Base-by-base conservation (phyloP, 495 filamentous ascomycete genomes). In the Articulospora tetracladia region DNA sequence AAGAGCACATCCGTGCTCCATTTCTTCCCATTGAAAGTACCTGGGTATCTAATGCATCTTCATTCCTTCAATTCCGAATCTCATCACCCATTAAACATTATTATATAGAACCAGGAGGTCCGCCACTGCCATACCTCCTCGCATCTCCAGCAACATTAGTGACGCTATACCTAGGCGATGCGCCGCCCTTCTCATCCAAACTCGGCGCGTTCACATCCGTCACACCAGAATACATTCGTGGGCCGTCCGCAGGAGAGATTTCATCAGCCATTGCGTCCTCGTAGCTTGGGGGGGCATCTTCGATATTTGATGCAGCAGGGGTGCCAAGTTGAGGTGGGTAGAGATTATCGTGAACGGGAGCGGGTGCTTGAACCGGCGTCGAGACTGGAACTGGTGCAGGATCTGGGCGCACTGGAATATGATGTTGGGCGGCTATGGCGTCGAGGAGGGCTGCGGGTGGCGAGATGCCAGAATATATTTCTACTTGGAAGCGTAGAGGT, bases 401-500 rank as follows among this genome's bases (percentile, higher is more conserved):
- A 8, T 20, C 7, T 6, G 44, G 47, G 17, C 47, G 48, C 20
- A 24, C 17, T 51, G 13, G 61, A 47, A 22, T 51, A 48, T 61
- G 58, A 48, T 53, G 52, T 23, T 27, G 55, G 48, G 56, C 70
- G 23, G 76, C 72, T 72, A 90, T 85, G 27, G 86, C 84, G 57
- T 89, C 82, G 55, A 96, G 70, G 13, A 97, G 85, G 32, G 85
- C 85, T 39, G 79, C 72, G 2, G 92, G 92, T 0, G 93, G 93
- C n/a, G 79, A 74, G 46, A 97, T 92, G 68, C 94, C 94, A n/a
- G 92, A 96, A 72, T 82, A 96, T 49, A 98, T 83, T 47, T 90
- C 76, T 60, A 94, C 79, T 61, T 86, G 86, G 71, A 97, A 85
- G 55, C 86, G 79, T 20, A 98, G 76, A 20, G 91, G 87, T 4